Base-by-base conservation (phyloP, 2,329 filamentous ascomycete species). In the Curvularia sp. region DNA sequence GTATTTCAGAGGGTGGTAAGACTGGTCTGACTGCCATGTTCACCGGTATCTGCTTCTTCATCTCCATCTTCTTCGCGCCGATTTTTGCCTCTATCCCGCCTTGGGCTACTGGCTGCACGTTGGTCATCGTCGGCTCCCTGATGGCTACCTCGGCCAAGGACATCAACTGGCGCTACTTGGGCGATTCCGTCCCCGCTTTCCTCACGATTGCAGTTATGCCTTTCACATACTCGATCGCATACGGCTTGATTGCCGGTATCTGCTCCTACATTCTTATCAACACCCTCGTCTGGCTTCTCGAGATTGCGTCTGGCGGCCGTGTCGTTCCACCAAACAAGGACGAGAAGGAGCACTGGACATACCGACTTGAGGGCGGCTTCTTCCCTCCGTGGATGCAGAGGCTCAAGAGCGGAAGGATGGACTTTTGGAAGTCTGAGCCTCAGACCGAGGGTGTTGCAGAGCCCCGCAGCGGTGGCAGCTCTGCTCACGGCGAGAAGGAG, bases 11-110 rank as follows among this genome's bases (percentile, higher is more conserved):
- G 77, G 92, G 92, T 51, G 92, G 92, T 44, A 88, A 89, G 71
- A 96, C 92, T 0, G 92, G 92, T 15, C 79, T 96, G n/a, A 95
- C 92, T 0, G 88, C 91, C 47, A 90, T 94, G 76, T 82, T 86
- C 15, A 89, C 91, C 0, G 92, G 92, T 5, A 56, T 96, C 49
- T 93, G 89, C 79, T 96, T 96, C 82, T 76, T 76, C 65, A 86
- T 96, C 73, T 87, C 90, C 57, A 85, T 96, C 61, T 96, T 96
- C 83, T 96, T 96, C 74, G 92, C 92, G 0, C 92, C 92, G 0
- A 94, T 96, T 57, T 96, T 96, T 72, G 92, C 92, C 9, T 93
- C 90, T 0, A 95, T 96, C 57, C 92, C 92, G 4, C 89, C 92
- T 0, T 96, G 91, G 91, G 92, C 92, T 2, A 96, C 92, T 0